Base-by-base conservation (phyloP, 169 alveolate genomes). In the Cryptosporidium sp. region DNA sequence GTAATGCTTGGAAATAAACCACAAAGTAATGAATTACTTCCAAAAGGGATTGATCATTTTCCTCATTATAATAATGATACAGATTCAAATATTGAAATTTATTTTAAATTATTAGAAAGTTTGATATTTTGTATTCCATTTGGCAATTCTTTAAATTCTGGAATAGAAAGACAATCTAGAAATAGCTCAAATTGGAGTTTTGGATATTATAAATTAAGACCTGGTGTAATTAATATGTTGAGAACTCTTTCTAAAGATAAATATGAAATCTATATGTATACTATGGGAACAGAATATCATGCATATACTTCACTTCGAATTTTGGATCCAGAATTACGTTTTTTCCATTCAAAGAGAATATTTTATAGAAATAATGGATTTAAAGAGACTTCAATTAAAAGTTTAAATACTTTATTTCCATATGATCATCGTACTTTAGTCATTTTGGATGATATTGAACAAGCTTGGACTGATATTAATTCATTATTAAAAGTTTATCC, bases 271-370 rank as follows among this genome's bases (percentile, higher is more conserved):
- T 94, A 94, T 70, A 85, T 94, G 70, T 94, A 92, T 70, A 94
- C 97, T 14, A 94, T 93, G 96, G 97, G 97, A 6, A 94, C 96
- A 18, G 85, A 92, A 45, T 93, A 91, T 35, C 97, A 94, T 80
- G 97, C 97, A 16, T 85, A 85, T 53, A 91, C 95, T 9, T 92
- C 96, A 12, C 62, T 94, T 35, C 85, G 86, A 70, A 86, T 94
- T 37, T 70, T 94, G 60, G 97, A 94, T 69, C 97, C 97, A 29
- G 89, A 80, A 62, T 23, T 80, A 16, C 89, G 89, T 26, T 80
- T 80, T 65, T 80, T 80, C 48, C 58, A 60, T 33, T 42, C 89
- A 37, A 80, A 80, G 14, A 80, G 89, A 67, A 62, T 80, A 39
- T 80, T 80, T 65, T 80, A 80, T 45, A 80, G 89, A 44, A 80